Base-by-base conservation (phyloP, 2,329 filamentous ascomycete genomes). In the Sclerotinia borealis region DNA sequence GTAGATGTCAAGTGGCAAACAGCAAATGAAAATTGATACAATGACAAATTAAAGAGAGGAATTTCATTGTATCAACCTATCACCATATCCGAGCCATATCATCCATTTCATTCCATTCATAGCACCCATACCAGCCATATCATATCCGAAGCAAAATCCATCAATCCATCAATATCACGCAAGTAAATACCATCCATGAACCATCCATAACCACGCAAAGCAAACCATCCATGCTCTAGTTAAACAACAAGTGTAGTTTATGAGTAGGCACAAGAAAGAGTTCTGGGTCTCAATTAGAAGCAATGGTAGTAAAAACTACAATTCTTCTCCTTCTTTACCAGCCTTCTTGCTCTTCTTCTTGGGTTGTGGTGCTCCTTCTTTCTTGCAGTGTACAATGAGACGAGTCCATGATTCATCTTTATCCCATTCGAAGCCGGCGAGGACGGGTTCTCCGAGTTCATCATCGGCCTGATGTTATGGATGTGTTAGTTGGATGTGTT, bases 381-480 rank as follows among this genome's bases (percentile, higher is more conserved):
- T 88, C 77, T 88, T 88, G 75, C 93, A 90, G 78, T 95, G 92
- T 67, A 97, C 92, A 72, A 96, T 81, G 73, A 98, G 84, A 68
- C 86, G 85, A 61, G 91, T 93, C 87, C 92, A 96, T 75, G 87
- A 92, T 78, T 96, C 91, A 71, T 96, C 90, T 76, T 89, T 91
- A 79, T 96, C 90, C 93, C 93, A 97, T 82, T 96, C 92, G 80
- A 98, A 97, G 69, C 93, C 93, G 73, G 88, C 88, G 70, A 98
- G 88, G 82, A 93, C 92, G 68, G 93, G 91, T 69, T 85, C 82
- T 63, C 93, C 90, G 66, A 98, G 83, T 77, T 97, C 93, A 76
- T 98, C 93, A 73, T 98, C 93, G 66, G 89, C 84, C 93, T 96
- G 71, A 66, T 63, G 34, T 56, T 58, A 59, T 15, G 63, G 27